Conservation (phyloP, 2,329 filamentous ascomycete species). For the Aspergillus niger region DNA sequence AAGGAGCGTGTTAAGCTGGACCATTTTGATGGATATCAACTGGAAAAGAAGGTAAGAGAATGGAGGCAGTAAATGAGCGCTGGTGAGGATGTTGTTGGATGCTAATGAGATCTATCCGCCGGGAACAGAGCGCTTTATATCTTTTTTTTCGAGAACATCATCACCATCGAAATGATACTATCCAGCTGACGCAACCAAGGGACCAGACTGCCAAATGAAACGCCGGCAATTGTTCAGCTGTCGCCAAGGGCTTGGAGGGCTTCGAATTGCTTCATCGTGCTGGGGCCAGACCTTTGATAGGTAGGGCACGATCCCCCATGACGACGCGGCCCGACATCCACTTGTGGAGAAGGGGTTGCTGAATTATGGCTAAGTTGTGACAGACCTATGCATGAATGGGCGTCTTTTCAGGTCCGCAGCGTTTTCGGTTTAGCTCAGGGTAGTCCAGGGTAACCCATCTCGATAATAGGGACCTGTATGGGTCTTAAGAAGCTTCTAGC, state of each 20-base stretch:
- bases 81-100: not conserved
- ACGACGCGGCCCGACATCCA: not conserved
- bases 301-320: not conserved
- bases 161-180: not conserved
- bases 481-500: not conserved
- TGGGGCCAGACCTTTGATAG: not conserved
- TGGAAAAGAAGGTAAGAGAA: not conserved
- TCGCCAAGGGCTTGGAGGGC: not conserved
- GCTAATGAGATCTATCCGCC: not conserved
- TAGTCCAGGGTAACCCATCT: not conserved
- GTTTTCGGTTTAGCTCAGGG: not conserved
- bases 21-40: slow-evolving; percentile 10
- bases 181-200: not conserved
- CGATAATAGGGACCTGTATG: not conserved
- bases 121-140: not conserved
- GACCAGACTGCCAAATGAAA: not conserved
- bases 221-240: not conserved
- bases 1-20: slow-evolving; percentile 24
- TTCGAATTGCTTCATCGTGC: not conserved
- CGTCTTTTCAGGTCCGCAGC: not conserved
- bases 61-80: not conserved
- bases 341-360: not conserved
- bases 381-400: not conserved
- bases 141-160: not conserved
- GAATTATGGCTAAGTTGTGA: not conserved